Evolutionary conservation across 352 stramenopile species (phyloP), one percentile per base, ranked within the genome.

Genomic region (Phytophthora hibernalis): DNA sequence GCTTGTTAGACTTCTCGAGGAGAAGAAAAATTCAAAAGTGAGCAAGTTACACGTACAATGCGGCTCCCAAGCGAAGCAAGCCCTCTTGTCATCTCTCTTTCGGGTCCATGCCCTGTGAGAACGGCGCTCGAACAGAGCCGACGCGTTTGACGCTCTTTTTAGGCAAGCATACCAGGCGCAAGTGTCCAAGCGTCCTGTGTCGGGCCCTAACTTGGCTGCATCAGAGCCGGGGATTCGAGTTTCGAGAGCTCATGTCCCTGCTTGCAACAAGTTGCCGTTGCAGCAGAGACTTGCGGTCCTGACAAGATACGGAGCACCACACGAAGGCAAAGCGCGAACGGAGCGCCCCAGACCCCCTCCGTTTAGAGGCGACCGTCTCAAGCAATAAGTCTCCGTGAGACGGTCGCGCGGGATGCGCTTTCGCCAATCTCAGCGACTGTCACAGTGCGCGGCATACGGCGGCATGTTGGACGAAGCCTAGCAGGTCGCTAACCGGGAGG

Each of bases 1-100:
- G 38, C 28, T 55, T 68, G 45, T 26, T 50, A 49, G 56, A 65
- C 55, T 63, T 76, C 55, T 65, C 51, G 24, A 42, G 31, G 52
- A 59, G 43, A 65, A 55, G 47, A 54, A 54, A 68, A 76, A 65
- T 65, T 65, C 44, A 45, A 62, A 65, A 76, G 68, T 76, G 68
- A 72, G 44, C 40, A 16, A 61, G 50, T 59, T 60, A 70, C n/a
- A n/a, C n/a, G n/a, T n/a, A n/a, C n/a, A n/a, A 70, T 61, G 31
- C 35, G 54, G 30, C 61, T 58, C 47, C 40, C 47, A n/a, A 45
- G 21, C 49, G 62, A n/a, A n/a, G n/a, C n/a, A n/a, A n/a, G n/a
- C n/a, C n/a, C n/a, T n/a, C n/a, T n/a, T n/a, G n/a, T n/a, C n/a
- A n/a, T n/a, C n/a, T n/a, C n/a, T n/a, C n/a, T n/a, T n/a, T n/a